phyloP scores from a whole-genome alignment of 2,329 filamentous ascomycete genomes.

The Colletotrichum plurivorum region DNA sequence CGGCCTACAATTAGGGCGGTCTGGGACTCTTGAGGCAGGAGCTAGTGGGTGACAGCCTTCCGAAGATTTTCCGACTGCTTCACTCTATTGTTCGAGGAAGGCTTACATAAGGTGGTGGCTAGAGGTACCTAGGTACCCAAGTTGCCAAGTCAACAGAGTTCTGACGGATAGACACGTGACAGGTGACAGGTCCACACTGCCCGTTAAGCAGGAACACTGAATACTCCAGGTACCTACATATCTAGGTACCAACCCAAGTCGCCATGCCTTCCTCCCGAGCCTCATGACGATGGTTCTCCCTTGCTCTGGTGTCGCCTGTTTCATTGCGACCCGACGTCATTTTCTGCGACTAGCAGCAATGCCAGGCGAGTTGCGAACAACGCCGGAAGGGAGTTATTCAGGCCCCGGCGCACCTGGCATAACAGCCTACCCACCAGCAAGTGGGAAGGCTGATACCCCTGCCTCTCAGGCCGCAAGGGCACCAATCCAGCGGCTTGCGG shows the following conservation, averaged over 20 bases:
- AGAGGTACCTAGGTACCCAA: neutral
- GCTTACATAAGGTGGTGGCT: conserved; percentile 3
- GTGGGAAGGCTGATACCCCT: conserved; percentile 27
- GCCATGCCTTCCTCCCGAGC: conserved; percentile 12
- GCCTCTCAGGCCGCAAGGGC: conserved; percentile 36
- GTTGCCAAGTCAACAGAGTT: neutral
- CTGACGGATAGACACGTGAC: too few species aligned
- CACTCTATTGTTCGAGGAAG: too few species aligned
- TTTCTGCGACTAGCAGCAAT: conserved; percentile 10
- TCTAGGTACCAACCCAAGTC: neutral
- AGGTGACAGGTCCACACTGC: too few species aligned
- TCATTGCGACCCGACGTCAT: conserved; percentile 22
- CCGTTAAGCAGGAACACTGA: too few species aligned
- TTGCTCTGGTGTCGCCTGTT: conserved; percentile 16
- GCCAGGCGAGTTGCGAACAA: neutral
- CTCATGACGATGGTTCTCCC: conserved; percentile 10
- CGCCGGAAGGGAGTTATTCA: conserved; percentile 16
- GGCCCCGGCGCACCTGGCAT: conserved; percentile 25
- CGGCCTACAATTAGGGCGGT: conserved; percentile 18
- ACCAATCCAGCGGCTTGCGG: conserved; percentile 28
- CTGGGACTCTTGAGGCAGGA: too few species aligned
- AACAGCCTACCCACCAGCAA: conserved; percentile 14
- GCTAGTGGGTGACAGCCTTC: neutral
- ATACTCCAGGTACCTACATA: neutral
- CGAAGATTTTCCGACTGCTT: conserved; percentile 12